Evolutionary conservation across 2,329 filamentous ascomycete species (phyloP), one percentile per base, ranked within the genome.

Genomic region (Teratosphaeria nubilosa): DNA sequence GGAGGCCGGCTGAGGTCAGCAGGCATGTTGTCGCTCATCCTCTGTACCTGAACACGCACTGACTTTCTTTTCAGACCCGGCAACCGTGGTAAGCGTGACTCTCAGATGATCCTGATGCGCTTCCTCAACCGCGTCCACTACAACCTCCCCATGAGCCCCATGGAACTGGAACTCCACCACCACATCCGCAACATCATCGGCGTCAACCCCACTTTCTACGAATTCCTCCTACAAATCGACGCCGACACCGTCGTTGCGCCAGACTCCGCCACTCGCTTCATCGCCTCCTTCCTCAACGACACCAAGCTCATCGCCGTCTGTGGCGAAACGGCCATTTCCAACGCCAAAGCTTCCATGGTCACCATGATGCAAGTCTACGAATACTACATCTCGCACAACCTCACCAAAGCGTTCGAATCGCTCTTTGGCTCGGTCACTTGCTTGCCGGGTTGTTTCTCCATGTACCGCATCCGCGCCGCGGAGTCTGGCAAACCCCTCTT

Each of bases 281-380:
- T 99, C 48, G 85, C 94, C 10, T 81, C 91, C 5, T 96, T 96
- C 79, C 75, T 96, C 51, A 84, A 94, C 68, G 94, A 99, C 72
- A 96, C 91, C 27, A 86, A 90, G 58, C 80, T 97, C n/a, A 92
- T 96, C 69, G 94, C 88, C 57, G 84, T 94, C 54, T 99, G 94
- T 70, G 94, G 94, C 76, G 94, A 99, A 75, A 99, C 94, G 0
- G 88, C 88, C 16, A 80, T 99, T 53, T 91, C 87, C 62, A 99
- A 99, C 71, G 88, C 91, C 60, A 96, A 96, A 74, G 82, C 87
- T 6, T 96, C 92, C 0, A 90, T 95, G 70, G 85, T 95, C 65
- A 99, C 94, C 55, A 97, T 97, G 92, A 99, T 99, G 72, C 94
- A 99, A 75, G 92, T 99, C 34, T 99, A 97, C 80, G 92, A 99